A percentile compares a stretch with the other conserved stretches of the same genome.
phyloP scores from a whole-genome alignment of 2,329 filamentous ascomycete species.

The Beauveria scarabaeidicola region DNA sequence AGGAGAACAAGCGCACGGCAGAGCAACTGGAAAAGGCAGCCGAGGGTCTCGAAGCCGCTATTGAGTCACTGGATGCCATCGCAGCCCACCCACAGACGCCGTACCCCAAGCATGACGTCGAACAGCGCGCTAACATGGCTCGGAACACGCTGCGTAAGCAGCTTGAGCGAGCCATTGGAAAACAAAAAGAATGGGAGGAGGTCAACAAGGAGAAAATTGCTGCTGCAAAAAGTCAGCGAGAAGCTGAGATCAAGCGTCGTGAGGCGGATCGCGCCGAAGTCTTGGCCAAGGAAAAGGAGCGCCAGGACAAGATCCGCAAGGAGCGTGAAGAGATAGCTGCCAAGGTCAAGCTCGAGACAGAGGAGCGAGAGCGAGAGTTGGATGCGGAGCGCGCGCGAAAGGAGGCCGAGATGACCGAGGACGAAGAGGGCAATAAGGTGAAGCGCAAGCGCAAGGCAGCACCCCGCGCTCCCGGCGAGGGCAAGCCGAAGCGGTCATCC shows the following conservation, averaged over 20 bases:
- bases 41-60: conserved; percentile 75
- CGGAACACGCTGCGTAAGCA: conserved; percentile 91
- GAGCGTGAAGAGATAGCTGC: conserved; percentile 77
- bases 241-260: conserved; percentile 68
- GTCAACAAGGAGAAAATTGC: conserved; percentile 84
- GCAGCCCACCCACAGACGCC: conserved; percentile 60
- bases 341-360: conserved; percentile 63
- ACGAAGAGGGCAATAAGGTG: conserved; percentile 70
- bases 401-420: conserved; percentile 73
- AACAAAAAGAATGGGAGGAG: conserved; percentile 84
- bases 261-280: conserved; percentile 67
- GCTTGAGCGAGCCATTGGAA: conserved; percentile 73
- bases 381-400: conserved; percentile 33
- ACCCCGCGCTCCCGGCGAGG: conserved; percentile 28
- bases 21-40: conserved; percentile 74
- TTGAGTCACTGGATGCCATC: conserved; percentile 60
- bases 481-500: conserved; percentile 31
- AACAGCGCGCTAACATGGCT: conserved; percentile 95
- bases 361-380: conserved; percentile 61
- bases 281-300: conserved; percentile 61
- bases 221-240: conserved; percentile 68
- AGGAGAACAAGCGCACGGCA: conserved; percentile 68
- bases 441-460: conserved; percentile 64
- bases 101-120: conserved; percentile 82
- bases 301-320: conserved; percentile 73